Evolutionary conservation across 2,329 filamentous ascomycete species (phyloP).

Genomic region (Emmonsiellopsis sp.): DNA sequence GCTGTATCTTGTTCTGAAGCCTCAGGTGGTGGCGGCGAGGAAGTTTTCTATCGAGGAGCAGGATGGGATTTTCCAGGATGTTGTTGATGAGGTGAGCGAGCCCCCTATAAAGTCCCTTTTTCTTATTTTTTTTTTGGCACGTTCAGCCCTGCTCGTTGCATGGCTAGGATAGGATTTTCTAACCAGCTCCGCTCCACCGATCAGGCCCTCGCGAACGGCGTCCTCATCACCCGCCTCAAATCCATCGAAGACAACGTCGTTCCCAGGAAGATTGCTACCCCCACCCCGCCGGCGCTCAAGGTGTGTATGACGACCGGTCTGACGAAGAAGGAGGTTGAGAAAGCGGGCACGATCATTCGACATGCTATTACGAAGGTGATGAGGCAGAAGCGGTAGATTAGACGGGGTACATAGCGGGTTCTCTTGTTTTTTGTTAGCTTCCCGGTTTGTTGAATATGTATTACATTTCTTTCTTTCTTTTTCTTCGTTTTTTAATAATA

Average conservation of each 20-base stretch:
- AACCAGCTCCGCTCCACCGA: background rate
- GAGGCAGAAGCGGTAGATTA: conserved; percentile 35
- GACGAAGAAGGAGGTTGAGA: conserved; percentile 91
- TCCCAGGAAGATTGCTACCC: conserved; percentile 60
- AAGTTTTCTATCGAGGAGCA: conserved; percentile 66
- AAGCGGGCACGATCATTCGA: conserved; percentile 76
- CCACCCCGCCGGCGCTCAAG: conserved; percentile 73
- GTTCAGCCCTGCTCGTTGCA: background rate
- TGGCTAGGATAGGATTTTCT: background rate
- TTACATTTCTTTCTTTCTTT: conserved; percentile 10
- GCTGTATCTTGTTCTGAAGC: conserved; percentile 73
- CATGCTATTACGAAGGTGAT: conserved; percentile 94
- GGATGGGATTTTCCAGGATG: conserved; percentile 75
- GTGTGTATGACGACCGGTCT: conserved; percentile 82
- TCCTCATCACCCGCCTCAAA: conserved; percentile 82
- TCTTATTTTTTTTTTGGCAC: background rate
- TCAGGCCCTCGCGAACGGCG: conserved; percentile 74
- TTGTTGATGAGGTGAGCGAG: conserved; percentile 80
- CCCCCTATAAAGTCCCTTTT: background rate
- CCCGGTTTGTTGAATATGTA: background rate
- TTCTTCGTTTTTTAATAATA: conserved; percentile 6
- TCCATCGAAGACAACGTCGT: conserved; percentile 58
- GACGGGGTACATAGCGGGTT: background rate
- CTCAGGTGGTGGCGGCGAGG: conserved; percentile 65
- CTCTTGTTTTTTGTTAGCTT: too few species aligned